Conservation (phyloP, 2,329 filamentous ascomycete genomes). For the Pseudofabraea citricarpa region DNA sequence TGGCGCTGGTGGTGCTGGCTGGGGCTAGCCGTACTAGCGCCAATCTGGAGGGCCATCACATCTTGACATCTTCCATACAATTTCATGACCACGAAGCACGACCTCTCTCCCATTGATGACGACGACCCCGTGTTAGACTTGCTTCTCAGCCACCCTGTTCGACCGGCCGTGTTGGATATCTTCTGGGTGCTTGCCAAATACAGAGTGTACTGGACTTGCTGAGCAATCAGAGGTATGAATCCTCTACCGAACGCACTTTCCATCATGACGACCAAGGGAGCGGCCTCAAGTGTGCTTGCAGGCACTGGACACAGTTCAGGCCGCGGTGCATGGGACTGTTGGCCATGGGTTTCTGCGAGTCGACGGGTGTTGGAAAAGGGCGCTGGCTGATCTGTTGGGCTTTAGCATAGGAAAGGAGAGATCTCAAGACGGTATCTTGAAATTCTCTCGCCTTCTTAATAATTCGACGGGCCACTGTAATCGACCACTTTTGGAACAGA, state of each 20-base stretch:
- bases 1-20: too few relatives aligned
- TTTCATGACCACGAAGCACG: conserved; percentile 1
- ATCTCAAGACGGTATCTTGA: neutral
- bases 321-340: neutral
- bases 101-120: neutral
- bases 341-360: neutral
- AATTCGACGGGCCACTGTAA: conserved; percentile 3
- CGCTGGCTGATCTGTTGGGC: conserved; percentile 1
- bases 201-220: conserved; percentile 6
- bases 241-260: conserved; percentile 8
- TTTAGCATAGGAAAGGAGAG: conserved; percentile 1
- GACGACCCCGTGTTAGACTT: neutral
- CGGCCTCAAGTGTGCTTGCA: neutral
- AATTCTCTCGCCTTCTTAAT: neutral
- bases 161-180: neutral
- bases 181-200: neutral
- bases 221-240: conserved; percentile 13
- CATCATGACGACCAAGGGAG: conserved; percentile 1
- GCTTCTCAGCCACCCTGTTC: neutral
- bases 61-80: neutral
- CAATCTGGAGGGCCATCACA: too few relatives aligned
- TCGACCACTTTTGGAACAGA: neutral
- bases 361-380: neutral
- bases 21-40: too few relatives aligned
- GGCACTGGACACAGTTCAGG: neutral